Percentiles rank a stretch among this genome's conserved stretches.
Conservation (phyloP, 2,329 filamentous ascomycete species). For the Curvularia hawaiiensis region DNA sequence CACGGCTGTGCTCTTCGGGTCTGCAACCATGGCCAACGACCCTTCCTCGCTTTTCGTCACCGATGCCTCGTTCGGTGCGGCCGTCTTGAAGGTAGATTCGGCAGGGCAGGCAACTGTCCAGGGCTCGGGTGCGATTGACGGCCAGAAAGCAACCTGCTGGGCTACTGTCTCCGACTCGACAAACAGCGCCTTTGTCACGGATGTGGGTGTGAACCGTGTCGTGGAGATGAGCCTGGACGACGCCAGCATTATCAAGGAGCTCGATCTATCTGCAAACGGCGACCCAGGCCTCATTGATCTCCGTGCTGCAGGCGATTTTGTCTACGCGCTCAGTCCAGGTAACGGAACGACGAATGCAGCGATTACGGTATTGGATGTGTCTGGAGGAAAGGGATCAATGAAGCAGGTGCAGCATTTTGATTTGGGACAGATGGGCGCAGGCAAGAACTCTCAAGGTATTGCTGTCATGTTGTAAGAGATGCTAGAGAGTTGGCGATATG, state of each 20-base stretch:
- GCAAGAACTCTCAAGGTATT: slow-evolving; percentile 46
- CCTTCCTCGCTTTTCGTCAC: slow-evolving; percentile 55
- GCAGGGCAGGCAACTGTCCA: slow-evolving; percentile 42
- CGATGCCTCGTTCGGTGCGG: slow-evolving; percentile 64
- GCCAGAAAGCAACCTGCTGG: slow-evolving; percentile 65
- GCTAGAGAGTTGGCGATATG: background rate
- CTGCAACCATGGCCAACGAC: slow-evolving; percentile 53
- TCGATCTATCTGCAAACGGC: slow-evolving; percentile 50
- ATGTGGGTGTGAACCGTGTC: slow-evolving; percentile 58
- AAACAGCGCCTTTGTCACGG: slow-evolving; percentile 63
- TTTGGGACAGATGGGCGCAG: slow-evolving; percentile 26
- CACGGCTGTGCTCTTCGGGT: slow-evolving; percentile 65
- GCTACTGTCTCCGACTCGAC: slow-evolving; percentile 56
- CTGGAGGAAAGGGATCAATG: slow-evolving; percentile 23
- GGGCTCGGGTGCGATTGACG: slow-evolving; percentile 50
- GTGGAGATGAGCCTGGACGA: slow-evolving; percentile 61
- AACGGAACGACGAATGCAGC: slow-evolving; percentile 50
- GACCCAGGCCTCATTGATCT: slow-evolving; percentile 64
- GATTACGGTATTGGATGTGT: slow-evolving; percentile 50
- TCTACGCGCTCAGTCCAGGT: slow-evolving; percentile 64
- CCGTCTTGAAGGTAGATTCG: slow-evolving; percentile 53
- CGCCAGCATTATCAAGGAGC: slow-evolving; percentile 52
- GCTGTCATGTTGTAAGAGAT: slow-evolving; percentile 29
- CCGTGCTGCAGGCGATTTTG: slow-evolving; percentile 56
- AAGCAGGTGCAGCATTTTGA: slow-evolving; percentile 49